Conservation (phyloP, 345 rosid species). For the Angophora floribunda region DNA sequence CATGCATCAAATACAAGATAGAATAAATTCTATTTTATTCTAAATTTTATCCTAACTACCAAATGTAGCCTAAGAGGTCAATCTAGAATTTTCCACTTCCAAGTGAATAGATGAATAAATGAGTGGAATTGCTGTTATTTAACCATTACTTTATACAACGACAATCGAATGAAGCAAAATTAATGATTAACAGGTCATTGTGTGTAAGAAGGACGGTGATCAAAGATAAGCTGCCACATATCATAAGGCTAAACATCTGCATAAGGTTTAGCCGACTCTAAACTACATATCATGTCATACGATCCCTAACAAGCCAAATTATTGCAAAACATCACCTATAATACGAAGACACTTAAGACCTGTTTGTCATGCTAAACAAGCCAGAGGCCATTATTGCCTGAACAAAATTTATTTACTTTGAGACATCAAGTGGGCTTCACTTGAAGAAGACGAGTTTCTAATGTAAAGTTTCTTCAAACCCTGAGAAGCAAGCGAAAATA, state of each 20-base stretch:
- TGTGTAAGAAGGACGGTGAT: not conserved
- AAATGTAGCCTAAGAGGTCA: not conserved
- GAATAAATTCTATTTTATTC: not conserved
- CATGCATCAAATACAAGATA: not conserved
- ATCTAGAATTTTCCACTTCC: not conserved
- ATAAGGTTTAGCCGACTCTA: not conserved
- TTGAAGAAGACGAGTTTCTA: not conserved
- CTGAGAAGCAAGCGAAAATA: not conserved
- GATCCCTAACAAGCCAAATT: not conserved
- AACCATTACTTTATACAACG: not conserved
- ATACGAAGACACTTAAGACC: not conserved
- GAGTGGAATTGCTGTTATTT: not conserved
- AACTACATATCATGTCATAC: not conserved
- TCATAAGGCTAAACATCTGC: not conserved
- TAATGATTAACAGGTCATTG: not conserved
- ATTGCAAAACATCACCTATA: not conserved
- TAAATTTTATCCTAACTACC: not conserved
- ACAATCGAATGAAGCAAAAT: not conserved
- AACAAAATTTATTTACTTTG: not conserved
- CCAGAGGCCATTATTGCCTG: not conserved
- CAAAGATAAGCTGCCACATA: not conserved
- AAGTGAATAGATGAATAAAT: not conserved
- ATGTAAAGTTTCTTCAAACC: not conserved
- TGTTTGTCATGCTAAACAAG: not conserved
- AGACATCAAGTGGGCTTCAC: not conserved